These are phyloP conservation scores for Microbotryum lychnidis-dioicae DNA, from an alignment of 1,284 basidiomycete genomes.

Conservation along the genomic window DNA sequence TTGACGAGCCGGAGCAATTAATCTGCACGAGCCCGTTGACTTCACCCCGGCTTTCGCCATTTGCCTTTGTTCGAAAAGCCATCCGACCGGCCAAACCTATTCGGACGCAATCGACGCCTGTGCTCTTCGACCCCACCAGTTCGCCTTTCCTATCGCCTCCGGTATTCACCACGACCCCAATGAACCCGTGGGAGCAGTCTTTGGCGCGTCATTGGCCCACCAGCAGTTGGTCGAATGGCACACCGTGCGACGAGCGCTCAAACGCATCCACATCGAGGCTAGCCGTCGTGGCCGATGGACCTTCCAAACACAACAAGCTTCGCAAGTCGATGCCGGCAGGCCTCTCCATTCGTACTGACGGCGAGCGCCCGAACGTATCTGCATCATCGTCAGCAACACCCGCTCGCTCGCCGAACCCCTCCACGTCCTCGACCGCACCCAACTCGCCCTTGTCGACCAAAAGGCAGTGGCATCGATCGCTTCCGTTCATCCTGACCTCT, in stretches of 20 bases:
- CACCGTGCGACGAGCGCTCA: neutral
- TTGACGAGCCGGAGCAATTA: neutral
- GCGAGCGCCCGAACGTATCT: neutral
- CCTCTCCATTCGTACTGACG: conserved; percentile 7
- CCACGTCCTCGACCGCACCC: neutral
- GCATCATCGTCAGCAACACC: neutral
- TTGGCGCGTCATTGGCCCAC: too few species aligned
- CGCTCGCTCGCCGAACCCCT: neutral
- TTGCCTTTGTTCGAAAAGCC: conserved; percentile 6
- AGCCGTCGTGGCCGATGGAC: conserved; percentile 1
- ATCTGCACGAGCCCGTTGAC: conserved; percentile 3
- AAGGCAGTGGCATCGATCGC: too few species aligned
- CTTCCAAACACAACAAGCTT: conserved; percentile 2
- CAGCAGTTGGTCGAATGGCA: neutral
- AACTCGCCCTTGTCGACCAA: neutral
- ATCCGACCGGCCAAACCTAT: conserved; percentile 3
- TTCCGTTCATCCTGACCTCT: conserved; percentile 3
- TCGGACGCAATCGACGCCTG: neutral
- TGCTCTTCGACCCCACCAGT: neutral
- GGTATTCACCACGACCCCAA: neutral
- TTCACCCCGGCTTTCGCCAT: conserved; percentile 2
- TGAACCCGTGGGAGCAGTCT: neutral
- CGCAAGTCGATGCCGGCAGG: conserved; percentile 3
- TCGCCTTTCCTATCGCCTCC: neutral
- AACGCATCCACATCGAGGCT: neutral